Evolutionary conservation across 129 eudicot species (phyloP), one percentile per base, ranked within the genome.

Genomic region (Oenanthe sinensis): DNA sequence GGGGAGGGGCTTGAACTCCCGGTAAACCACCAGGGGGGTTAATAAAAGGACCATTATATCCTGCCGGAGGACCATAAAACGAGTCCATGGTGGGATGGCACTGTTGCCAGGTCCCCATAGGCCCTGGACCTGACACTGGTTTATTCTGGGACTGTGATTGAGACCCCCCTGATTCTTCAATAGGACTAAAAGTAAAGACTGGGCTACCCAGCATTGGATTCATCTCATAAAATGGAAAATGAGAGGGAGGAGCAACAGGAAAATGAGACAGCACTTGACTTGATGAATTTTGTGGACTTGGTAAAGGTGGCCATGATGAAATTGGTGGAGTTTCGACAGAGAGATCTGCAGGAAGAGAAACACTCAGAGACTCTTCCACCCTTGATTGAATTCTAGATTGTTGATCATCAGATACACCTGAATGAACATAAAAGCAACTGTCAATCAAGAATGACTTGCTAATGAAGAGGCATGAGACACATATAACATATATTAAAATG

Each of bases 291-390:
- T 91, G 98, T 12, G 98, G 98, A 82, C 98, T 91, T 30, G 94
- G 94, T 79, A 90, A 82, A 50, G 90, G 87, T 20, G 96, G 94
- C 98, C 98, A 95, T 39, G 90, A 79, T 45, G 98, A 95, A 54
- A 95, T 95, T n/a, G 98, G 93, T 4, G 96, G 97, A 48, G 92
- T 95, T 79, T 95, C 98, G 71, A 95, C 94, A 43, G 97, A 91
- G 12, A 95, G 94, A 86, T 95, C 98, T 11, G 98, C 98, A 22
- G 98, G 98, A 77, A 95, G 93, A 58, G 98, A 91, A 36, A 95
- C 98, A 81, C 84, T 90, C 36, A 95, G 83, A 67, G 86, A 81
- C 74, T 95, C 98, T 48, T 95, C 98, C 46, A 84, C 84, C 79
- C 85, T 91, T 14, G 96, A 84, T 77, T 87, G 96, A 85, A 81